phyloP scores from a whole-genome alignment of 2,329 filamentous ascomycete species.

The Chrysoporthe austroafricana region DNA sequence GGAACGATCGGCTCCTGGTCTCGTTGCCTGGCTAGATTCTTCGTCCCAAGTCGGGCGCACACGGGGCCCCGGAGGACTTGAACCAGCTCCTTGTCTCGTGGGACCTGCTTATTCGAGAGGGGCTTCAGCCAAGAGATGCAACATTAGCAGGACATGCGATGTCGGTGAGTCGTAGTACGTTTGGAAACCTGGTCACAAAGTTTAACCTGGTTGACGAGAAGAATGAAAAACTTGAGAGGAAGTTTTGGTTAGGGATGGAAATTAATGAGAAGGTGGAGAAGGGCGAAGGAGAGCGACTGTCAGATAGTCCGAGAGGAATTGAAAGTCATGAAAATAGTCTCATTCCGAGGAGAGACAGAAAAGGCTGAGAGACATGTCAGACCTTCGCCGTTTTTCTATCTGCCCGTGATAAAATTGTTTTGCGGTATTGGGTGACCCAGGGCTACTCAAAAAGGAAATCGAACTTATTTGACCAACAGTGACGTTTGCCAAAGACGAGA shows the following conservation, averaged over 20 bases:
- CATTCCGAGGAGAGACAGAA: neutral
- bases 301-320: neutral
- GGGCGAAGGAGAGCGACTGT: neutral
- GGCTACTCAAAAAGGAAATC: constrained; percentile 7
- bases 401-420: neutral
- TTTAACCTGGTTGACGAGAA: neutral
- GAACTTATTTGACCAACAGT: neutral
- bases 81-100: constrained; percentile 27
- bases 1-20: constrained; percentile 4
- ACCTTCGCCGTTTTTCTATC: neutral
- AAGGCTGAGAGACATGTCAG: neutral
- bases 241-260: neutral
- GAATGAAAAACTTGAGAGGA: neutral
- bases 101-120: constrained; percentile 28
- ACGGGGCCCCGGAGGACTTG: constrained; percentile 14
- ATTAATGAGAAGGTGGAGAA: neutral
- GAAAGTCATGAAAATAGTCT: neutral
- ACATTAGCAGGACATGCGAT: constrained; percentile 10
- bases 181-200: constrained; percentile 12
- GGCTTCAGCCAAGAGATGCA: constrained; percentile 7
- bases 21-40: constrained; percentile 15
- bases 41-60: constrained; percentile 1
- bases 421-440: neutral
- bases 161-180: constrained; percentile 9
- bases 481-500: neutral